Conservation (phyloP, 2,329 filamentous ascomycete species). For the Cladosporium cucumerinum region DNA sequence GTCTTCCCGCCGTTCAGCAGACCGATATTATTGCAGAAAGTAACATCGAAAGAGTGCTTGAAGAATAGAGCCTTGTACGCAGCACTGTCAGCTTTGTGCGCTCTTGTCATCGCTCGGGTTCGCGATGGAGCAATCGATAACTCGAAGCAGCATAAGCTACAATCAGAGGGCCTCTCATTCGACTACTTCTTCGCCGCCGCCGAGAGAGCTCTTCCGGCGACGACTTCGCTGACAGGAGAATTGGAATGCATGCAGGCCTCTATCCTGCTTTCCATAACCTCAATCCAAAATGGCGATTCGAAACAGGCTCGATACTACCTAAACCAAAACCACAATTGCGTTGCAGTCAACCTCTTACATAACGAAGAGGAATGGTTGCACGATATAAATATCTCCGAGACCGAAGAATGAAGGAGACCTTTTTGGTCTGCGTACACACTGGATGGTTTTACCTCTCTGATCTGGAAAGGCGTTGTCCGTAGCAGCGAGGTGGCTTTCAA, state of each 20-base stretch:
- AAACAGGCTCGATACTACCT: constrained; percentile 47
- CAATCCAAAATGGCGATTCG: constrained; percentile 49
- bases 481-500: constrained; percentile 45
- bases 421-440: constrained; percentile 58
- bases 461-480: constrained; percentile 48
- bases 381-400: constrained; percentile 42
- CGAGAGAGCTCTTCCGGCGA: not conserved
- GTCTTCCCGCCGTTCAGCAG: constrained; percentile 51
- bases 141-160: constrained; percentile 29
- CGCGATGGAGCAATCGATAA: constrained; percentile 45
- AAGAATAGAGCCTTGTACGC: constrained; percentile 4
- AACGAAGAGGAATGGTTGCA: constrained; percentile 51
- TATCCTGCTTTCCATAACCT: constrained; percentile 47
- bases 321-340: constrained; percentile 48
- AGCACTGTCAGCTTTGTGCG: constrained; percentile 30
- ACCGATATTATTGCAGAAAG: constrained; percentile 32
- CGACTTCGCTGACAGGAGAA: not conserved
- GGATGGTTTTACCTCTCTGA: constrained; percentile 52
- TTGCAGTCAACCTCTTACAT: constrained; percentile 45
- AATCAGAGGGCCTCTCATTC: constrained; percentile 32
- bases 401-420: constrained; percentile 46
- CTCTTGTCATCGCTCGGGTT: constrained; percentile 45
- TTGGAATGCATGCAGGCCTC: constrained; percentile 22
- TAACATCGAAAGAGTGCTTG: not conserved
- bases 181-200: constrained; percentile 40